Evolutionary conservation across 352 stramenopile genomes (phyloP).

Genomic region (Nothophytophthora sp.): DNA sequence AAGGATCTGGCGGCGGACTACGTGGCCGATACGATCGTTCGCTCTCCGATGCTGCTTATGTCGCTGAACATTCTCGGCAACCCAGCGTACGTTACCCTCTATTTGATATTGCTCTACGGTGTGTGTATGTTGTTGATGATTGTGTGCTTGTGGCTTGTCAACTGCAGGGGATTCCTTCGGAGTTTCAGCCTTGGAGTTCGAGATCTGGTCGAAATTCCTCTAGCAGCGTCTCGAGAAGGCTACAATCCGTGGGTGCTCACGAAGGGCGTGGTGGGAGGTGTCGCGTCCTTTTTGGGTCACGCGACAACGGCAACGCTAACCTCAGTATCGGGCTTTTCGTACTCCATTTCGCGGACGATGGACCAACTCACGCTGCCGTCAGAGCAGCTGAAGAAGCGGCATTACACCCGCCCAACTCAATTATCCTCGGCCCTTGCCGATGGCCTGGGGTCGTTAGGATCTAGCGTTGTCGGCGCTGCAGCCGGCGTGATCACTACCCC

Average conservation of each 20-base stretch:
- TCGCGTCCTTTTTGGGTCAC: conserved; percentile 76
- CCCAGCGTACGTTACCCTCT: conserved; percentile 61
- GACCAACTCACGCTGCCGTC: conserved; percentile 75
- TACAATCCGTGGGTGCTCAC: conserved; percentile 82
- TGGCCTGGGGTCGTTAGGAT: conserved; percentile 70
- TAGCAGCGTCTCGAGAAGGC: conserved; percentile 63
- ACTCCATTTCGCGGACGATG: conserved; percentile 81
- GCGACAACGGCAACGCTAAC: conserved; percentile 66
- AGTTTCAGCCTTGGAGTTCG: conserved; percentile 66
- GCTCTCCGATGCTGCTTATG: conserved; percentile 78
- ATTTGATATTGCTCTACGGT: background rate
- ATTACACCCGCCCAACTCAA: conserved; percentile 67
- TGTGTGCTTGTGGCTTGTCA: background rate
- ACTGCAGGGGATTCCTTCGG: conserved; percentile 70
- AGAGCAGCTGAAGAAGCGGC: conserved; percentile 57
- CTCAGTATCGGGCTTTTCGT: conserved; percentile 79
- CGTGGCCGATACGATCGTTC: conserved; percentile 77
- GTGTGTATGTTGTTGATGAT: conserved; percentile 1
- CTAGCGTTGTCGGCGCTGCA: conserved; percentile 74
- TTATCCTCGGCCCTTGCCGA: conserved; percentile 63
- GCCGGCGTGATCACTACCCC: conserved; percentile 78
- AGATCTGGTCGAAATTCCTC: conserved; percentile 80
- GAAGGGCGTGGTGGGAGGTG: conserved; percentile 64
- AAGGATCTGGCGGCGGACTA: conserved; percentile 87
- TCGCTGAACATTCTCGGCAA: conserved; percentile 88